phyloP scores from a whole-genome alignment of 768 basidiomycete genomes.

The Lactarius hengduanensis region DNA sequence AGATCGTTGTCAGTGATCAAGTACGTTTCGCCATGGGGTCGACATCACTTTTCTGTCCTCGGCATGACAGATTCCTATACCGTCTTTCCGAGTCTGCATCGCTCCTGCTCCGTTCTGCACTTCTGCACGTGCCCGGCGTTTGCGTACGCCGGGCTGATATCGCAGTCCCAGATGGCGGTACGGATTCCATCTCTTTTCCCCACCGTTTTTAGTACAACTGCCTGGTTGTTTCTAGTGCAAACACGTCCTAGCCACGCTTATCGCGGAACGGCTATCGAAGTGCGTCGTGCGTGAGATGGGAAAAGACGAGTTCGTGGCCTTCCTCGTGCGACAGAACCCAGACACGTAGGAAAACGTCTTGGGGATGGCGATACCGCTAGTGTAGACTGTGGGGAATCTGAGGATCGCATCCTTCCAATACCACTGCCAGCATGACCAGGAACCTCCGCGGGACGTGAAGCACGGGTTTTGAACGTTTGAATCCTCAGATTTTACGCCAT shows the following conservation, averaged over 20 bases:
- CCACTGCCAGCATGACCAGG: background rate
- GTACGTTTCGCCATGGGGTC: conserved; percentile 55
- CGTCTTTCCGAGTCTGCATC: conserved; percentile 50
- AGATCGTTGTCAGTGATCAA: conserved; percentile 50
- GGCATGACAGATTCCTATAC: conserved; percentile 63
- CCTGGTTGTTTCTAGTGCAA: conserved; percentile 57
- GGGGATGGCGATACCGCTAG: background rate
- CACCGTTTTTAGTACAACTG: background rate
- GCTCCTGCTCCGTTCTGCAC: conserved; percentile 39
- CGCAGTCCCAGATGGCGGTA: conserved; percentile 66
- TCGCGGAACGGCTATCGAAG: conserved; percentile 55
- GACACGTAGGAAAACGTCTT: conserved; percentile 4
- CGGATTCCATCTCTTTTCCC: conserved; percentile 12
- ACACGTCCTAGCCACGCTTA: conserved; percentile 65
- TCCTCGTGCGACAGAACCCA: conserved; percentile 40
- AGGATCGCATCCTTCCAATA: background rate
- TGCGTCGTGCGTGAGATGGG: conserved; percentile 50
- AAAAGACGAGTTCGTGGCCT: conserved; percentile 47
- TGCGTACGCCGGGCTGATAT: conserved; percentile 57
- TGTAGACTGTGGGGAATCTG: background rate
- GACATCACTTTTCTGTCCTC: conserved; percentile 62
- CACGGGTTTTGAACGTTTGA: too few relatives aligned
- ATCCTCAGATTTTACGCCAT: too few relatives aligned
- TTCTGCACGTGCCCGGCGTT: conserved; percentile 81
- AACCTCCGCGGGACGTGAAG: background rate